phyloP scores from a whole-genome alignment of 2,329 filamentous ascomycete species.

The Colletotrichum echinochloae region DNA sequence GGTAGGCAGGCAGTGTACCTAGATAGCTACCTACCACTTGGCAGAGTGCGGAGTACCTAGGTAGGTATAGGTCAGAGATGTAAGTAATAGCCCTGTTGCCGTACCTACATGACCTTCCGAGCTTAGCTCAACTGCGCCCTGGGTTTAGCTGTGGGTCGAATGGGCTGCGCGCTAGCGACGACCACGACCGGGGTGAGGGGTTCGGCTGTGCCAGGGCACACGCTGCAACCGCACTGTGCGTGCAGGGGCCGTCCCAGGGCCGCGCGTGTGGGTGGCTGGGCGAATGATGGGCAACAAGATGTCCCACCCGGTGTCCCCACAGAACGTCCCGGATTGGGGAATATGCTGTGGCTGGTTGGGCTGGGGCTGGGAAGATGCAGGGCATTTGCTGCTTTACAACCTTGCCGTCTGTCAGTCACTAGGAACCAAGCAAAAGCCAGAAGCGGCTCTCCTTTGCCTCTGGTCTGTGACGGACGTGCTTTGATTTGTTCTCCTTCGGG shows the following conservation, averaged over 20 bases:
- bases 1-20: too few species aligned
- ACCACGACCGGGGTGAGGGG: background rate
- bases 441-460: background rate
- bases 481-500: background rate
- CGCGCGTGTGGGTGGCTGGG: conserved; percentile 40
- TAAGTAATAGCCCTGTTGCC: conserved; percentile 16
- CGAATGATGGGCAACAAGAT: conserved; percentile 25
- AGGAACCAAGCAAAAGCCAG: conserved; percentile 25
- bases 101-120: conserved; percentile 6
- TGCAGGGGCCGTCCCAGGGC: conserved; percentile 36
- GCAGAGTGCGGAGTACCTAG: too few species aligned
- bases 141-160: conserved; percentile 1
- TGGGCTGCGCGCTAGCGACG: conserved; percentile 11
- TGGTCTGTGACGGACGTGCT: conserved; percentile 13
- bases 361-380: conserved; percentile 31
- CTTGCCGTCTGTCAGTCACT: background rate
- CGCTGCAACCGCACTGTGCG: conserved; percentile 24
- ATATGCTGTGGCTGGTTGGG: conserved; percentile 38
- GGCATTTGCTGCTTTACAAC: background rate
- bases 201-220: conserved; percentile 20
- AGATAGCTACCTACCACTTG: too few species aligned
- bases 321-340: conserved; percentile 24
- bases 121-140: conserved; percentile 4
- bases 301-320: background rate
- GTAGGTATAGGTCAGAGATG: background rate